These are phyloP conservation scores for Hypomontagnella monticulosa DNA, from an alignment of 495 filamentous ascomycete genomes.

Conservation along the genomic window DNA sequence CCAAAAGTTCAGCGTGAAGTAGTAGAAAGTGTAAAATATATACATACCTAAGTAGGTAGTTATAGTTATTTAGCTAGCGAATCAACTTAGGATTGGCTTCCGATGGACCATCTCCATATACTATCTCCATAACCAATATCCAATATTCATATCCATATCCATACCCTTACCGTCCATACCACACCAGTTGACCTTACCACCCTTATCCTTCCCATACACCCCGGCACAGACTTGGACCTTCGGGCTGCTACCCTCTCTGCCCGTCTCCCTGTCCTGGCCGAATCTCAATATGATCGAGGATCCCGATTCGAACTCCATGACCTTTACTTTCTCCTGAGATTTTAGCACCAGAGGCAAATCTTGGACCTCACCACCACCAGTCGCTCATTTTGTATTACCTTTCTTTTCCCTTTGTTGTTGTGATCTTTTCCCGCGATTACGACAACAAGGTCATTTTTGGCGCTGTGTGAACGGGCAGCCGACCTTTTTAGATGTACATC, in stretches of 20 bases:
- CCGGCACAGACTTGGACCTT: constrained; percentile 30
- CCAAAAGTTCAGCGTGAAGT: constrained; percentile 8
- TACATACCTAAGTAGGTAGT: too few species aligned
- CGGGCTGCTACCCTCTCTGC: constrained; percentile 33
- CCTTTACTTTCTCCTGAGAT: constrained; percentile 33
- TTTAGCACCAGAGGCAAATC: constrained; percentile 30
- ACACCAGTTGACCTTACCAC: constrained; percentile 15
- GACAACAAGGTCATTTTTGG: constrained; percentile 9
- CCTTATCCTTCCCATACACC: constrained; percentile 34
- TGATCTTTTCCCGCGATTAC: constrained; percentile 14
- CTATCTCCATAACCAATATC: neutral
- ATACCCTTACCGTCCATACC: constrained; percentile 14
- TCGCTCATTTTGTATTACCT: constrained; percentile 29
- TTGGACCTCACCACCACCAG: constrained; percentile 28
- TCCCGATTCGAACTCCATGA: constrained; percentile 25
- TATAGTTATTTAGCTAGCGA: constrained; percentile 11
- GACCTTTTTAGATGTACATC: constrained; percentile 20
- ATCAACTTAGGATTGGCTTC: constrained; percentile 27
- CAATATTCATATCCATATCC: neutral
- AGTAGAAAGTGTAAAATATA: neutral
- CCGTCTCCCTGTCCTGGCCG: constrained; percentile 30
- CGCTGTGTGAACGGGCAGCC: constrained; percentile 3
- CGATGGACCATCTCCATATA: constrained; percentile 19
- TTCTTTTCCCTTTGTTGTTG: constrained; percentile 13
- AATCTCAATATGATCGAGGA: constrained; percentile 42